Conservation (phyloP, 345 rosid species). For the Mercurialis annua region DNA sequence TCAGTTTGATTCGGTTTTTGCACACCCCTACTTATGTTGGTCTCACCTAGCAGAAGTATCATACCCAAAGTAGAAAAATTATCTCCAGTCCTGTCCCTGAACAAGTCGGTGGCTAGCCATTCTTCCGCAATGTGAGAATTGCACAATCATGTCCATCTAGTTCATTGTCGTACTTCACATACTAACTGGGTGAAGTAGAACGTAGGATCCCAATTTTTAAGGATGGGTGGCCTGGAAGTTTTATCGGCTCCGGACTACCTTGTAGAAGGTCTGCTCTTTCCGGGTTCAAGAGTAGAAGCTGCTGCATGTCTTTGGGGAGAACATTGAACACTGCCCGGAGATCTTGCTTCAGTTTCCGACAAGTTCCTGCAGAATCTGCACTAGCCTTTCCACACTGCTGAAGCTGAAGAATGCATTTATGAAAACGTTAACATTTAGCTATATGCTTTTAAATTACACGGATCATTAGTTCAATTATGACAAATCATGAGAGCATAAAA, state of each 20-base stretch:
- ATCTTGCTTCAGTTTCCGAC: conserved; percentile 74
- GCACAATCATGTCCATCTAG: conserved; percentile 13
- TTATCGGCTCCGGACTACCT: conserved; percentile 26
- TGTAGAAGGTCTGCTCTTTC: conserved; percentile 70
- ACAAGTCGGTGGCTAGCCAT: conserved; percentile 10
- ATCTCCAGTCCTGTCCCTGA: conserved; percentile 20
- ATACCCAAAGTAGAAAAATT: conserved; percentile 16
- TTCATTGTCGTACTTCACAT: background rate
- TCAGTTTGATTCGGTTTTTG: background rate
- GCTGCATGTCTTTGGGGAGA: conserved; percentile 84
- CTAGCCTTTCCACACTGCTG: conserved; percentile 45
- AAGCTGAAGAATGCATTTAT: conserved; percentile 35
- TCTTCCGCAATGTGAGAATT: conserved; percentile 19
- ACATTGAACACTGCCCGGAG: conserved; percentile 62
- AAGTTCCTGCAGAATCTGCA: conserved; percentile 40
- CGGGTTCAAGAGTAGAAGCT: conserved; percentile 84
- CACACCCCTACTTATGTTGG: conserved; percentile 9
- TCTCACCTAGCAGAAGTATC: conserved; percentile 30
- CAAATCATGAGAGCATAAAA: background rate
- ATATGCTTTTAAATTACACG: background rate
- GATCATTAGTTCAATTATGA: background rate
- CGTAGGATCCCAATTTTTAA: conserved; percentile 24
- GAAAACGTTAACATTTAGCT: background rate
- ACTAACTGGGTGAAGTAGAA: conserved; percentile 26
- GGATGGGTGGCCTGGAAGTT: conserved; percentile 32